Evolutionary conservation across 2,329 filamentous ascomycete species (phyloP).

Genomic region (Ophiocordyceps australis): DNA sequence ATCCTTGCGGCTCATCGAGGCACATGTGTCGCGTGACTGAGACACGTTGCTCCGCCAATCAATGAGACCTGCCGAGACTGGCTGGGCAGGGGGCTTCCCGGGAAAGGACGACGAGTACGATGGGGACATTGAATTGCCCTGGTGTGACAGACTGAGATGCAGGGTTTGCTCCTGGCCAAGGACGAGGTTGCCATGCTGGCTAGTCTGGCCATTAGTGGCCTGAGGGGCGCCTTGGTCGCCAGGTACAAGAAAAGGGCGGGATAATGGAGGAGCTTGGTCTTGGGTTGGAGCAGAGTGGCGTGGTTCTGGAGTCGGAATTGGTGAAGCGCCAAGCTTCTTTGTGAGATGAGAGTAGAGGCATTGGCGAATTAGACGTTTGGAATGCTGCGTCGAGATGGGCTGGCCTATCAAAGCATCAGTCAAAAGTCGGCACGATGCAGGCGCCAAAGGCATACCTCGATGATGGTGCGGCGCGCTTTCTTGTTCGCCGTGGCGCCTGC

Average conservation of each 20-base stretch:
- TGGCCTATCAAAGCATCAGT: slow-evolving; percentile 6
- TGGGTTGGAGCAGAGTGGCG: background rate
- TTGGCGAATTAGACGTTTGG: slow-evolving; percentile 13
- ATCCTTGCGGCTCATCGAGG: slow-evolving; percentile 5
- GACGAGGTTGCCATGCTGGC: slow-evolving; percentile 6
- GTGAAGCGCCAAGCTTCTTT: slow-evolving; percentile 7
- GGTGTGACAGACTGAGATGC: slow-evolving; percentile 12
- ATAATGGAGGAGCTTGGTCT: too few species aligned
- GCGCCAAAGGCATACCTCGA: slow-evolving; percentile 4
- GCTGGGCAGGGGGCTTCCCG: slow-evolving; percentile 14
- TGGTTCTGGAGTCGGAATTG: slow-evolving; percentile 2
- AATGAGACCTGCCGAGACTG: too few species aligned
- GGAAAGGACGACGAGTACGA: slow-evolving; percentile 27
- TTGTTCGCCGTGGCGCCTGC: slow-evolving; percentile 7
- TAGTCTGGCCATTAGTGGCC: background rate
- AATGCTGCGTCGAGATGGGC: slow-evolving; percentile 15
- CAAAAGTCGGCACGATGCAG: too few species aligned
- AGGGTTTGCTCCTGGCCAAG: slow-evolving; percentile 20
- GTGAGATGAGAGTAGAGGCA: slow-evolving; percentile 14
- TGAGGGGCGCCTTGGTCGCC: slow-evolving; percentile 1
- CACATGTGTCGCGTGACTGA: too few species aligned
- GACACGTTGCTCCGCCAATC: too few species aligned
- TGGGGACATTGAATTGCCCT: slow-evolving; percentile 7
- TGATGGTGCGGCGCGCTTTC: slow-evolving; percentile 1
- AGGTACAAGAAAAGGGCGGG: too few species aligned